Evolutionary conservation across 441 rosid species (phyloP).

Genomic region (Rhodomyrtus psidioides): DNA sequence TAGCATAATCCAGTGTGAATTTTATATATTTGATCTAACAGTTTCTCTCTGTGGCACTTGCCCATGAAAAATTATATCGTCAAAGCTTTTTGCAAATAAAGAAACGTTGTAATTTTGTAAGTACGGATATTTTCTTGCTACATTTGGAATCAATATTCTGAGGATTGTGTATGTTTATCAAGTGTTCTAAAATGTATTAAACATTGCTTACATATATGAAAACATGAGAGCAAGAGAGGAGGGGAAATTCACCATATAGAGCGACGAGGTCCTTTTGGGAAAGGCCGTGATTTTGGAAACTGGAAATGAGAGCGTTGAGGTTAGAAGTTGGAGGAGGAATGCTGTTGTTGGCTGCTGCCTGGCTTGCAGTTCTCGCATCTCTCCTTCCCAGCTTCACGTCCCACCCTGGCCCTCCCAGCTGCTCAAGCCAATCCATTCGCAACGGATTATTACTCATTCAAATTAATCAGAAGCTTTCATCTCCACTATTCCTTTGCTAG

Average conservation of each 20-base stretch:
- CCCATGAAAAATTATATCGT: neutral
- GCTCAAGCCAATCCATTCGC: neutral
- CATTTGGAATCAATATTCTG: neutral
- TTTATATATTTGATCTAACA: neutral
- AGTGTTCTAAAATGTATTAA: neutral
- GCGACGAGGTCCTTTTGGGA: slow-evolving; percentile 45
- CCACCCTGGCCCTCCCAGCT: neutral
- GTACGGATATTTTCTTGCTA: neutral
- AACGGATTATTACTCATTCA: neutral
- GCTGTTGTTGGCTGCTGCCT: neutral
- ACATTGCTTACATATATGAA: neutral
- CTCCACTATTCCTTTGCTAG: neutral
- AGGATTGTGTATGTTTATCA: neutral
- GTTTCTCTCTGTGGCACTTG: neutral
- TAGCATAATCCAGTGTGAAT: neutral
- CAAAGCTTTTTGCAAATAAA: neutral
- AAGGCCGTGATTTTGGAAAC: slow-evolving; percentile 20
- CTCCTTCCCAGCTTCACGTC: neutral
- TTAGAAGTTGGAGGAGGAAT: neutral
- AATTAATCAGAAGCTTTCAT: neutral
- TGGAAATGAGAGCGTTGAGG: neutral
- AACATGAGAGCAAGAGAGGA: neutral
- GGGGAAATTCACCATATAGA: slow-evolving; percentile 34
- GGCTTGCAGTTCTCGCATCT: neutral
- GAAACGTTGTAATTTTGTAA: neutral